Base-by-base conservation (phyloP, 805 yeast species). In the Candida insectorum region DNA sequence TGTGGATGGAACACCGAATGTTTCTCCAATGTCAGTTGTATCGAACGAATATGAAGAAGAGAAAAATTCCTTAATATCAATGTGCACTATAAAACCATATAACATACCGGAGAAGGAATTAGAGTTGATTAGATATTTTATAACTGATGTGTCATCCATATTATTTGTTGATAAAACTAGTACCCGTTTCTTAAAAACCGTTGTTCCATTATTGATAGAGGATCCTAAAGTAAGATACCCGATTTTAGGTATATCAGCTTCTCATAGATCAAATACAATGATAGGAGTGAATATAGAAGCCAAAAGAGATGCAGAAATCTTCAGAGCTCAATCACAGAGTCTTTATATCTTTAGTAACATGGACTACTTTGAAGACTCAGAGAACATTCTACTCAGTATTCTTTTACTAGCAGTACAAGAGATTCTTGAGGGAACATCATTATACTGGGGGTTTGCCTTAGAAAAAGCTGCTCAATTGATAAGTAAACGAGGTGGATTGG, bases 401-500 rank as follows among this genome's bases (percentile, higher is more conserved):
- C 36, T 53, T 12, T 29, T 54, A 13, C 27, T 41, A 18, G 50
- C 49, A 11, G 37, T 48, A 11, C 51, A 48, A 44, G 58, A 52
- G 30, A 47, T 53, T 16, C 37, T 54, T 22, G 51, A 52, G 24
- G 60, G 60, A 1, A 46, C 44, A 31, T 45, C 52, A 10, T 30
- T 54, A 16, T 52, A 47, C 26, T 54, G 60, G 60, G 47, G 46
- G 39, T 36, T 44, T 5, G 41, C 49, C 6, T 37, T 54, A 30
- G 47, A 44, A 19, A 49, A 43, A 28, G 58, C 54, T 5, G 44
- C 50, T 25, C 28, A 21, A 14, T 34, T 52, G 5, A 41, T 54
- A 6, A 48, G 45, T 7, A 36, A 33, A 15, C 32, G 44, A 24
- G 60, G 60, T 17, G 60, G 60, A 3, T 38, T 54, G 6, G 30